Conservation (phyloP, 176 grass and related monocot genomes). For the Ananas comosus region DNA sequence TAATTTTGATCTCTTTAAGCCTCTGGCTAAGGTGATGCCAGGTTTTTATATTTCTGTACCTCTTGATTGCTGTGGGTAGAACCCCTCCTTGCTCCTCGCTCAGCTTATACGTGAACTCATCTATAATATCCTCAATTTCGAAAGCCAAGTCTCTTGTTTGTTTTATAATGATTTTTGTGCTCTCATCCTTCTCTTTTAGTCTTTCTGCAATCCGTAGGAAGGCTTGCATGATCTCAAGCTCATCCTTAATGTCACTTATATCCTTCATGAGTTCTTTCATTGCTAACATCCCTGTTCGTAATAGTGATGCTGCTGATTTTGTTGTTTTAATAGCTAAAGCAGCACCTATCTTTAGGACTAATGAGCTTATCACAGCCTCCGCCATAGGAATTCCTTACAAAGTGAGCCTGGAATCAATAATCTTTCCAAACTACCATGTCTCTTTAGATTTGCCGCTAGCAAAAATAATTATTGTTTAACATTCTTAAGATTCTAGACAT, state of each 20-base stretch:
- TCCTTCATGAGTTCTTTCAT: conserved; percentile 10
- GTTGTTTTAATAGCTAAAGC: conserved; percentile 12
- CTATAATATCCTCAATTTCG: not conserved
- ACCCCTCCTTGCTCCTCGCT: conserved; percentile 6
- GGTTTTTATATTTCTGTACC: not conserved
- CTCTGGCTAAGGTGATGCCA: too few relatives aligned
- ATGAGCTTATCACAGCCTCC: too few relatives aligned
- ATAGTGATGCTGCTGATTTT: not conserved
- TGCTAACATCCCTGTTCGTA: conserved; percentile 4
- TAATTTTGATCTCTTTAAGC: too few relatives aligned
- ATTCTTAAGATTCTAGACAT: too few relatives aligned
- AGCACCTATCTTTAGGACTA: not conserved
- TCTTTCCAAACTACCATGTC: too few relatives aligned
- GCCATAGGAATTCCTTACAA: too few relatives aligned
- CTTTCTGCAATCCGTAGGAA: conserved; percentile 12
- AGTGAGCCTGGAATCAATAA: too few relatives aligned
- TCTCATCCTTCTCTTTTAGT: conserved; percentile 15
- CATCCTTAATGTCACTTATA: conserved; percentile 16
- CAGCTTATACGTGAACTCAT: conserved; percentile 28
- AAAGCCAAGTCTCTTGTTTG: too few relatives aligned
- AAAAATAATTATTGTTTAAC: too few relatives aligned
- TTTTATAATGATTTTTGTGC: not conserved
- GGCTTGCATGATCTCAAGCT: conserved; percentile 24
- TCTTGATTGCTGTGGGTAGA: conserved; percentile 14
- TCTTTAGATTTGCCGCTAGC: too few relatives aligned